Percentiles rank a stretch among this genome's conserved stretches.
Evolutionary conservation across 495 filamentous ascomycete species (phyloP).

Genomic region (Rhizodiscina lignyota): DNA sequence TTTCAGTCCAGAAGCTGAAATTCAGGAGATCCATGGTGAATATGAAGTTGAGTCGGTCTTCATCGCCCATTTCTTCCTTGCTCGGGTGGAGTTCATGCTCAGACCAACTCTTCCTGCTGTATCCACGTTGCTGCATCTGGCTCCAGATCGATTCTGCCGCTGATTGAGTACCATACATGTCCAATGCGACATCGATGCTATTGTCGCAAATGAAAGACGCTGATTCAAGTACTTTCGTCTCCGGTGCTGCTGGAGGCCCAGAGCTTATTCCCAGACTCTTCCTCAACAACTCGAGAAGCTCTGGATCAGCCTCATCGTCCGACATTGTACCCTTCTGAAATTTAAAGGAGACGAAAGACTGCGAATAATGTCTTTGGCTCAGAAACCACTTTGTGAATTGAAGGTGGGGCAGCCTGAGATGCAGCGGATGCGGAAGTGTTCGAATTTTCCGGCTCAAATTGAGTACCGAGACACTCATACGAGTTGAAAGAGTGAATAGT

Average conservation of each 20-base stretch:
- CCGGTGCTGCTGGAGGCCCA: conserved; percentile 25
- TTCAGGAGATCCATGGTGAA: conserved; percentile 95
- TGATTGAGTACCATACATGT: conserved; percentile 58
- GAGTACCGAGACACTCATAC: too few species aligned
- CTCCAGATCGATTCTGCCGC: conserved; percentile 64
- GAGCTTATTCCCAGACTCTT: conserved; percentile 46
- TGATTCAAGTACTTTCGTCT: conserved; percentile 66
- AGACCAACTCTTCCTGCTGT: conserved; percentile 73
- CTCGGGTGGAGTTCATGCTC: conserved; percentile 75
- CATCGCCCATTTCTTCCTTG: conserved; percentile 42
- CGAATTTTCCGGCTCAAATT: too few species aligned
- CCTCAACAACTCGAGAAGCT: conserved; percentile 74
- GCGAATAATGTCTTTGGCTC: too few species aligned
- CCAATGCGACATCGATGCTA: conserved; percentile 77
- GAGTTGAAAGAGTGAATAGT: too few species aligned
- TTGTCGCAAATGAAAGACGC: conserved; percentile 86
- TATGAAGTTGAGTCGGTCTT: conserved; percentile 70
- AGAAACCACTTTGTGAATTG: too few species aligned
- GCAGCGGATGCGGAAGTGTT: too few species aligned
- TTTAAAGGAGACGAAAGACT: too few species aligned
- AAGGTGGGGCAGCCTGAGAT: too few species aligned
- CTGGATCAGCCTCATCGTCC: conserved; percentile 77
- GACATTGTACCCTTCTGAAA: conserved; percentile 56
- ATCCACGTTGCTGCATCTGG: conserved; percentile 67
- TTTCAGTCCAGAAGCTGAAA: conserved; percentile 87